phyloP scores from a whole-genome alignment of 345 rosid genomes.

The Stellera chamaejasme region DNA sequence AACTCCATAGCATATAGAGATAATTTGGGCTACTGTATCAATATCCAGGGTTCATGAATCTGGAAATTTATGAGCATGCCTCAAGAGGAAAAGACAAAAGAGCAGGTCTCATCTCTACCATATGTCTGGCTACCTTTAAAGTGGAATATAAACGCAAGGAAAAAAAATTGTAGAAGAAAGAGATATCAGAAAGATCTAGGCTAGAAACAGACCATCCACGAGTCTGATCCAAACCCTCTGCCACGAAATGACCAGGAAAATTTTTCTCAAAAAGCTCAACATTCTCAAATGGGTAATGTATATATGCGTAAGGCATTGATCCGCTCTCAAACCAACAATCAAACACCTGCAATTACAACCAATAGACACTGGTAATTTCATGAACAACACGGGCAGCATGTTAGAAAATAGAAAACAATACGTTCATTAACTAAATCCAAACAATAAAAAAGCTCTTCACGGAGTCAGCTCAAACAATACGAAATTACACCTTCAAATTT shows the following conservation, averaged over 20 bases:
- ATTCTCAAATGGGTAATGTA: slow-evolving; percentile 98
- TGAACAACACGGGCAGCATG: too few species aligned
- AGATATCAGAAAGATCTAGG: not conserved
- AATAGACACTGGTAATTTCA: not conserved
- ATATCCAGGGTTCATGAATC: not conserved
- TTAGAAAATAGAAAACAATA: too few species aligned
- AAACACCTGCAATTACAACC: slow-evolving; percentile 58
- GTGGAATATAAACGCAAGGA: not conserved
- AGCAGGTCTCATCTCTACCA: not conserved
- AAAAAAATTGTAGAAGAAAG: too few species aligned
- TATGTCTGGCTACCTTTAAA: too few species aligned
- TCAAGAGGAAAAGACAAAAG: not conserved
- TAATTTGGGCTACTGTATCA: not conserved
- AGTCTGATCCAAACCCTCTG: slow-evolving; percentile 99
- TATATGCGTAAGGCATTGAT: slow-evolving; percentile 99
- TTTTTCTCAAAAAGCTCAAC: slow-evolving; percentile 77
- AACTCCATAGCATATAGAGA: not conserved
- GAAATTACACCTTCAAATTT: too few species aligned
- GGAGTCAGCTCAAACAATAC: too few species aligned
- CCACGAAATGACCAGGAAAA: slow-evolving; percentile 97
- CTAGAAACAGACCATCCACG: slow-evolving; percentile 86
- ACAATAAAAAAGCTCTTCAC: too few species aligned
- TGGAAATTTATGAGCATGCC: not conserved
- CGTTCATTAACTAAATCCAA: too few species aligned
- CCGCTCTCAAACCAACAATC: slow-evolving; percentile 99